Evolutionary conservation across 2,329 filamentous ascomycete species (phyloP).

Genomic region (Stagonosporopsis rhizophila): DNA sequence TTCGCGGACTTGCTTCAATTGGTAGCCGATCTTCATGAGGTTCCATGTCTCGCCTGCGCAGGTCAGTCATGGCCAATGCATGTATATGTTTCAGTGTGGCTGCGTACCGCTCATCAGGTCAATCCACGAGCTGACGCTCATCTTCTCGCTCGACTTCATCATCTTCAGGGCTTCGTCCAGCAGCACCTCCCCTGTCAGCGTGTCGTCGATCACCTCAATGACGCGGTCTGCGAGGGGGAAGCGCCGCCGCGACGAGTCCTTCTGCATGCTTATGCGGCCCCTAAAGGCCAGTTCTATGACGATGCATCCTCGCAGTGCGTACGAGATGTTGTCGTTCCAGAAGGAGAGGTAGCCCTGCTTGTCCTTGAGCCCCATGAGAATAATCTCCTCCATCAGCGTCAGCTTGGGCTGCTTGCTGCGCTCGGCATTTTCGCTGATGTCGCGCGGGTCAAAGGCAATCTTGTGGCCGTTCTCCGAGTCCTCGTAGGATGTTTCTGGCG

Average conservation of each 20-base stretch:
- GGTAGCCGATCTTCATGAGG: slow-evolving; percentile 99
- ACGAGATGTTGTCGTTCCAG: slow-evolving; percentile 99
- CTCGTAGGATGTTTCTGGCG: slow-evolving; percentile 84
- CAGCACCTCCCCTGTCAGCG: slow-evolving; percentile 93
- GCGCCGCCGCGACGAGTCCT: slow-evolving; percentile 87
- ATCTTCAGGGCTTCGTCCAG: slow-evolving; percentile 98
- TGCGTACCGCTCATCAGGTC: slow-evolving; percentile 93
- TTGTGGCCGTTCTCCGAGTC: slow-evolving; percentile 94
- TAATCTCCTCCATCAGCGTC: slow-evolving; percentile 97
- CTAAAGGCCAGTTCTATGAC: slow-evolving; percentile 97
- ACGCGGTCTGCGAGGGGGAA: slow-evolving; percentile 92
- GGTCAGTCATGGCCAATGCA: slow-evolving; percentile 28
- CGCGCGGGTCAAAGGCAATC: slow-evolving; percentile 95
- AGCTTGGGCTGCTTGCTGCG: slow-evolving; percentile 97
- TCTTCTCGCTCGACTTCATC: slow-evolving; percentile 99
- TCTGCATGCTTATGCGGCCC: slow-evolving; percentile 97
- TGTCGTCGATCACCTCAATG: slow-evolving; percentile 97
- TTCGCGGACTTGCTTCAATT: slow-evolving; percentile 98
- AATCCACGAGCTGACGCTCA: slow-evolving; percentile 99
- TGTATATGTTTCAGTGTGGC: not conserved
- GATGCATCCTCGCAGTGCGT: slow-evolving; percentile 95
- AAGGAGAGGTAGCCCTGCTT: slow-evolving; percentile 99
- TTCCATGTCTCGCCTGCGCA: slow-evolving; percentile 95
- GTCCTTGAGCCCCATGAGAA: slow-evolving; percentile 94
- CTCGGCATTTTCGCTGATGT: slow-evolving; percentile 96